Evolutionary conservation across 441 rosid genomes (phyloP), one percentile per base, ranked within the genome.

Genomic region (Croton setiger): DNA sequence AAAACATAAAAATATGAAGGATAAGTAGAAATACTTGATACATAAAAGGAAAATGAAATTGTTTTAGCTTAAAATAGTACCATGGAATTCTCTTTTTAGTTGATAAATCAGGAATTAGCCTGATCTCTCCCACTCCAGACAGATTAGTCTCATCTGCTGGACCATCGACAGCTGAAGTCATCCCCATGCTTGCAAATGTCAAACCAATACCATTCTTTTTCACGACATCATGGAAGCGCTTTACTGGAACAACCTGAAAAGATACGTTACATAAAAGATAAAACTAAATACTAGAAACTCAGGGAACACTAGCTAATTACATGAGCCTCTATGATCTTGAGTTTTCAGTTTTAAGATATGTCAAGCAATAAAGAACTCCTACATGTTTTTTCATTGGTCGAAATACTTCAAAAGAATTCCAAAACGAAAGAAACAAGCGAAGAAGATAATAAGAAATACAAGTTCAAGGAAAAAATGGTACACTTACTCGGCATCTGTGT

Each of bases 401-500:
- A 49, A 66, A 12, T 17, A 33, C 12, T 36, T 72, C 55, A 27
- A 52, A 18, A 33, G 61, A 60, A 64, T 51, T 23, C n/a, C 31
- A 17, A 15, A 14, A 15, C 17, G 21, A 35, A 18, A 52, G 8
- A 64, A n/a, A 56, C 43, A 61, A 67, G 44, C 48, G 5, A 35
- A 20, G 27, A 44, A 18, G 44, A 59, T 20, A 31, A 10, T 7
- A 63, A 31, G 21, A 57, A 52, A 39, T 43, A 39, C 1, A 27
- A 27, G 39, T 60, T 54, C 39, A 73, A 80, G 13, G 17, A 8
- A n/a, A 41, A 31, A 3, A 37, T 43, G 69, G 31, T 27, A 27
- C 21, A 80, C 97, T 81, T 74, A 92, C 99, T 13, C 97, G 98
- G 69, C 93, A 92, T 88, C 99, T 83, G 69, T 89, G 92, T 74